Conservation (phyloP, 495 filamentous ascomycete species). For the Penicillium taxi region DNA sequence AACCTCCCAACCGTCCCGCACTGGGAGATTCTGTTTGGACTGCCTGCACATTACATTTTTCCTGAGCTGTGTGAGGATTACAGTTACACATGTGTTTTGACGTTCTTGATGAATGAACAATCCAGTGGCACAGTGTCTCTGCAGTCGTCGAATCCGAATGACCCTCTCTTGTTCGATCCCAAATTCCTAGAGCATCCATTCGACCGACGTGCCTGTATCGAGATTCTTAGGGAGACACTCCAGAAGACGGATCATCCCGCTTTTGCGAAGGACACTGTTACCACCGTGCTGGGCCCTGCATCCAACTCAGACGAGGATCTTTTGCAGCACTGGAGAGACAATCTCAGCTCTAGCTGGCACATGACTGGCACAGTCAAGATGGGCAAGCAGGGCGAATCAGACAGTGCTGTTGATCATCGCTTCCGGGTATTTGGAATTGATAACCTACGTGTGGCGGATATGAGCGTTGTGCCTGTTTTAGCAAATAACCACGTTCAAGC, state of each 20-base stretch:
- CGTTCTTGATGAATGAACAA: conserved; percentile 33
- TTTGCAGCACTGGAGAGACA: conserved; percentile 38
- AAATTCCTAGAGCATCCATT: conserved; percentile 48
- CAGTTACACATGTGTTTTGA: conserved; percentile 23
- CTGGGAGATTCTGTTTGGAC: conserved; percentile 35
- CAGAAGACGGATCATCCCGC: conserved; percentile 35
- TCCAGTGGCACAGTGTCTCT: conserved; percentile 46
- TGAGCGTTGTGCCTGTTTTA: conserved; percentile 56
- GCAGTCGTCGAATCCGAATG: conserved; percentile 46
- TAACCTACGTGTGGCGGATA: conserved; percentile 54
- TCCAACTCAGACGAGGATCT: conserved; percentile 50
- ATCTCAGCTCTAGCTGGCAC: conserved; percentile 37
- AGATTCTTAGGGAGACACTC: conserved; percentile 42
- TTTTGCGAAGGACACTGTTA: conserved; percentile 40
- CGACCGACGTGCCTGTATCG: conserved; percentile 48
- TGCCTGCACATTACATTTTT: conserved; percentile 22
- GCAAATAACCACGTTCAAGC: conserved; percentile 35
- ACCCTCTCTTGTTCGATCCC: conserved; percentile 50
- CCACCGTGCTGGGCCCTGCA: conserved; percentile 34
- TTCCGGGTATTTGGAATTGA: conserved; percentile 51
- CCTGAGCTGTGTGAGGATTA: conserved; percentile 22
- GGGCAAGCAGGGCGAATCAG: conserved; percentile 40
- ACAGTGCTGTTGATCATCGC: conserved; percentile 47
- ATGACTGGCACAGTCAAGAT: conserved; percentile 57
- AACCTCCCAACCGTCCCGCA: conserved; percentile 38